Evolutionary conservation across 352 stramenopile genomes (phyloP), one percentile per base, ranked within the genome.

Genomic region (Pythium insidiosum): DNA sequence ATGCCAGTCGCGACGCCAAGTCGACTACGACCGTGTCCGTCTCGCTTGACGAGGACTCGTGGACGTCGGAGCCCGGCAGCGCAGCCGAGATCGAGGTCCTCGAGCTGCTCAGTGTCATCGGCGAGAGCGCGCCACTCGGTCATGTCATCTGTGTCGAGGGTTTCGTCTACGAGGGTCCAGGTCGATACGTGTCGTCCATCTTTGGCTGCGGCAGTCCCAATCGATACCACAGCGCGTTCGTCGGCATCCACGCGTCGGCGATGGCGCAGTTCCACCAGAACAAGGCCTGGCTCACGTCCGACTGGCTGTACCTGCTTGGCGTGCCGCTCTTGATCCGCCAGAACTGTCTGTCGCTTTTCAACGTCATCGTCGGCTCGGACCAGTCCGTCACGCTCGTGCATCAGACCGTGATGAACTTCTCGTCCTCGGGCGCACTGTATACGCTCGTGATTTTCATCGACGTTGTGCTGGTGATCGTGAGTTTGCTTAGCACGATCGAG

Each of bases 241-340:
- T 47, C 5, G 46, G 52, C 12, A 19, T 38, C n/a, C 22, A 44
- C 24, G 45, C 52, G 6, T 31, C 26, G 0, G 30, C 18, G 7
- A 39, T 56, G 13, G 6, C 12, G 7, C 19, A 30, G 16, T 45
- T 61, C 12, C 46, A 43, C 7, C 52, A 51, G 24, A 26, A 61
- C 53, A 61, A 61, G 25, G 45, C 47, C 1, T 61, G 46, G 40
- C 31, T 61, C 26, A 61, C 53, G 5, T 19, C 20, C 3, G 53
- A 61, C 37, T 21, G 9, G 21, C 24, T 61, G 4, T 5, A 44
- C 9, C 11, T 61, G 12, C 35, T 61, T 38, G 53, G 53, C 19
- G 19, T 48, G 24, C 16, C 15, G 13, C 47, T 36, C 9, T 11
- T 54, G 16, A 38, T 61, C 20, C 45, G 52, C 5, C 45, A 61